Percentiles rank a stretch among this genome's conserved stretches.
These are phyloP conservation scores for Mycena citricolor DNA, from an alignment of 1,284 basidiomycete genomes.

Conservation along the genomic window DNA sequence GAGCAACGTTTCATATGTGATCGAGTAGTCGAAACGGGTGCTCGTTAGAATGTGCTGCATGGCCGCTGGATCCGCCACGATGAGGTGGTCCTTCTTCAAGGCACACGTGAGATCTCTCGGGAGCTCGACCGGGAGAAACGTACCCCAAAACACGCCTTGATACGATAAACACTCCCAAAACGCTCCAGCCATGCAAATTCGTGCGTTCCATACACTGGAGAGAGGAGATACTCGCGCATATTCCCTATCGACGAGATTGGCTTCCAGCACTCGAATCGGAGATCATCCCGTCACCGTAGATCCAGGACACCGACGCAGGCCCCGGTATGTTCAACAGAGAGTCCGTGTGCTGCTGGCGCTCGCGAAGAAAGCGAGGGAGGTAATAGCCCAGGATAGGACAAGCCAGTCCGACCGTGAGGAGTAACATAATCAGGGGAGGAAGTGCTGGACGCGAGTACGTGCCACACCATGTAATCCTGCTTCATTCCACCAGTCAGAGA, in stretches of 20 bases:
- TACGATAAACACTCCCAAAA: neutral
- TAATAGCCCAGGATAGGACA: too few species aligned
- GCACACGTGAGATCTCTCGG: neutral
- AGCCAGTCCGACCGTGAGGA: too few species aligned
- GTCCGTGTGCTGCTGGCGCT: too few species aligned
- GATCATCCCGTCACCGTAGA: slow-evolving; percentile 12
- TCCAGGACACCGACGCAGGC: slow-evolving; percentile 5
- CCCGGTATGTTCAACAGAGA: slow-evolving; percentile 7
- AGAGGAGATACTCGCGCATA: neutral
- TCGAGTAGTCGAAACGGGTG: neutral
- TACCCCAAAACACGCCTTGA: neutral
- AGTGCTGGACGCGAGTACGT: too few species aligned
- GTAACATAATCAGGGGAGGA: too few species aligned
- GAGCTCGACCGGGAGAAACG: neutral
- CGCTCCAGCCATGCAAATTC: neutral
- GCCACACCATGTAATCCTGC: too few species aligned
- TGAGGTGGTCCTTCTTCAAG: neutral
- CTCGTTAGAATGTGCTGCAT: neutral
- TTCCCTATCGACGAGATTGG: neutral
- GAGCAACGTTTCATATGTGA: too few species aligned
- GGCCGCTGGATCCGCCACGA: neutral
- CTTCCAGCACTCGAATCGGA: neutral
- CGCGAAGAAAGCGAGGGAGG: too few species aligned
- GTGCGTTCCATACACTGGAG: neutral
- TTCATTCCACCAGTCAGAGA: too few species aligned